phyloP scores from a whole-genome alignment of 768 basidiomycete genomes.

The Piloderma croceum region DNA sequence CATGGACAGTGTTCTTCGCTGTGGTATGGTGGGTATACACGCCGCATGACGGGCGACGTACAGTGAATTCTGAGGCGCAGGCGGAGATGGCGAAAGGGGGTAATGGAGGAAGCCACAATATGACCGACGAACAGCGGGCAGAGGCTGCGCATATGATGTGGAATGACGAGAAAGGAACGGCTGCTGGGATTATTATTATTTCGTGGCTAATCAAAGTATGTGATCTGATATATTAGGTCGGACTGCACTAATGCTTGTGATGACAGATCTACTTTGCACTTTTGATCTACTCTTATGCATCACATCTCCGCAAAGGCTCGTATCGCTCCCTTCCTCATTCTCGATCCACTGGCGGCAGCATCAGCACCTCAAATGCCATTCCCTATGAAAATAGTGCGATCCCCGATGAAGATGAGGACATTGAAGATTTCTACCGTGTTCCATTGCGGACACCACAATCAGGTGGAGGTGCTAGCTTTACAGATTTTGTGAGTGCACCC shows the following conservation, averaged over 20 bases:
- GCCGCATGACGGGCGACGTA: constrained; percentile 83
- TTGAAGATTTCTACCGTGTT: constrained; percentile 64
- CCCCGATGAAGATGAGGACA: constrained; percentile 56
- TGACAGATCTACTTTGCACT: constrained; percentile 87
- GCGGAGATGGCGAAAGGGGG: constrained; percentile 70
- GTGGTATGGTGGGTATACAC: constrained; percentile 87
- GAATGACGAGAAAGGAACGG: constrained; percentile 83
- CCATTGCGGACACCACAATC: constrained; percentile 47
- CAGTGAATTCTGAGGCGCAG: constrained; percentile 84
- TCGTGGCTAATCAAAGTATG: constrained; percentile 89
- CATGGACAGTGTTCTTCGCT: constrained; percentile 91
- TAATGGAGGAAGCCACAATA: constrained; percentile 42
- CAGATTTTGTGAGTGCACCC: constrained; percentile 61
- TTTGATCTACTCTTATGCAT: constrained; percentile 87
- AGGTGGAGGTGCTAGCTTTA: constrained; percentile 49
- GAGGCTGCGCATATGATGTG: constrained; percentile 78
- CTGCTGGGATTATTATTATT: constrained; percentile 65
- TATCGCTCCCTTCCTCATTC: constrained; percentile 73
- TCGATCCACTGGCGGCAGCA: constrained; percentile 21
- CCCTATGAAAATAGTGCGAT: constrained; percentile 34
- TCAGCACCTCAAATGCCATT: constrained; percentile 25
- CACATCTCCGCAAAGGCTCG: constrained; percentile 86
- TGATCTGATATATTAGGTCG: constrained; percentile 3
- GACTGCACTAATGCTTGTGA: constrained; percentile 3
- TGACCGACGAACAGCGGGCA: constrained; percentile 62